Evolutionary conservation across 1,139 yeast species (phyloP).

Genomic region (Protomyces inundatus): DNA sequence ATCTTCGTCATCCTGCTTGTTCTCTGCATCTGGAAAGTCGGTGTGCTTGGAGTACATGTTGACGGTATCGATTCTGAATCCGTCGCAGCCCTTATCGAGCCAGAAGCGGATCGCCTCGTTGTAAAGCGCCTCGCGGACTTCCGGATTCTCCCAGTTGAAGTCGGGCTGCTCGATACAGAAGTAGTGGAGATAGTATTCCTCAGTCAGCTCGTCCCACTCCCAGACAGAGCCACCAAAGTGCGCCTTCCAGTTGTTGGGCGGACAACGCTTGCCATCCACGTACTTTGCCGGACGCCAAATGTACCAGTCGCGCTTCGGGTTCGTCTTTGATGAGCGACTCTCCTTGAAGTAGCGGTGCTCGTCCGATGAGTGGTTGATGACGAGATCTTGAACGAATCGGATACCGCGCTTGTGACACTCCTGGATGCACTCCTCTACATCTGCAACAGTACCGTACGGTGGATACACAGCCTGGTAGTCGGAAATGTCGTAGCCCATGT

Average conservation of each 20-base stretch:
- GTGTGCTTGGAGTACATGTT: constrained; percentile 51
- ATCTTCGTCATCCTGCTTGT: constrained; percentile 43
- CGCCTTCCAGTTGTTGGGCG: constrained; percentile 56
- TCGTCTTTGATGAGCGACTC: constrained; percentile 48
- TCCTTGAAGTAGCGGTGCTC: constrained; percentile 58
- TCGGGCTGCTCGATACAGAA: constrained; percentile 56
- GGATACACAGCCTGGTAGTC: constrained; percentile 52
- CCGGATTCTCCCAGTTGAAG: constrained; percentile 56
- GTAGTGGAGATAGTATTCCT: constrained; percentile 51
- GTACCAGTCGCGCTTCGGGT: constrained; percentile 60
- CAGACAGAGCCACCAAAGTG: constrained; percentile 53
- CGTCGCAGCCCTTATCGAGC: constrained; percentile 55
- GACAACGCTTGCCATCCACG: constrained; percentile 47
- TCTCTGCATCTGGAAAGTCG: constrained; percentile 49
- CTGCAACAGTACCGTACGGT: constrained; percentile 51
- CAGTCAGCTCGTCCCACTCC: constrained; percentile 51
- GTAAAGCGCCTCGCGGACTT: constrained; percentile 50
- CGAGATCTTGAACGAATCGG: constrained; percentile 53
- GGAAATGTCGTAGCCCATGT: constrained; percentile 60
- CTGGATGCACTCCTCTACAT: constrained; percentile 48
- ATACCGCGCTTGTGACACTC: constrained; percentile 50
- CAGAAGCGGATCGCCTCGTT: constrained; percentile 50
- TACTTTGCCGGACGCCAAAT: constrained; percentile 51
- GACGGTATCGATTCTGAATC: constrained; percentile 56
- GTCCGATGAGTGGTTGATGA: constrained; percentile 54